Base-by-base conservation (phyloP, 1,284 basidiomycete species). In the Leccinum ponderosum region DNA sequence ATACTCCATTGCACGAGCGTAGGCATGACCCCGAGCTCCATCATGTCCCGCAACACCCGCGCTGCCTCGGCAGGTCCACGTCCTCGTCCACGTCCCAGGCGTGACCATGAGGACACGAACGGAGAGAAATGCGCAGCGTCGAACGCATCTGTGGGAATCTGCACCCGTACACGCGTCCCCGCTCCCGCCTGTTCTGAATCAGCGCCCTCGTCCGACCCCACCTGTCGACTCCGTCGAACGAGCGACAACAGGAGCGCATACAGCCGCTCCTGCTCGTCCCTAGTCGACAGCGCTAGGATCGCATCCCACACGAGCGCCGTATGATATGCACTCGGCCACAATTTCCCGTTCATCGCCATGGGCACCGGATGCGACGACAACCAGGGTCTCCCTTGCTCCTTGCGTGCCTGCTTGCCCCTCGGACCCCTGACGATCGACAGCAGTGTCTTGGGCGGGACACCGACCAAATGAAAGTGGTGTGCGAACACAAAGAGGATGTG, bases 301-400 rank as follows among this genome's bases (percentile, higher is more conserved):
- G 4, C 31, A 11, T 69, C 66, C 80, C 80, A 80, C 0, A 77
- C 72, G 27, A 81, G 63, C n/a, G 73, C 69, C 0, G 75, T 76
- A 62, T 80, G 78, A 8, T 73, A 59, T 0, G 63, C 27, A 0
- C 69, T 64, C 1, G 80, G 78, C 67, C 71, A 74, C 0, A 79
- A 55, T 39, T 73, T 78, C n/a, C 62, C 58, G 22, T 50, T 54
- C 4, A 65, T 58, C 15, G 61, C 51, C 50, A 2, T 64, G 37
- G 39, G 39, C 4, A 42, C 2, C n/a, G 2, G 29, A 31, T 31
- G 29, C 29, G 9, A 15, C 14, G 1, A 53, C n/a, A n/a, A 39
- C 63, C 63, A 58, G 14, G 3, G 9, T 12, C 31, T 33, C 33
- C 52, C 42, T 14, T 7, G 48, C 11, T 61, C 62, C 48, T 58